Conservation (phyloP, 257 asterid species). For the Apocynum venetum region DNA sequence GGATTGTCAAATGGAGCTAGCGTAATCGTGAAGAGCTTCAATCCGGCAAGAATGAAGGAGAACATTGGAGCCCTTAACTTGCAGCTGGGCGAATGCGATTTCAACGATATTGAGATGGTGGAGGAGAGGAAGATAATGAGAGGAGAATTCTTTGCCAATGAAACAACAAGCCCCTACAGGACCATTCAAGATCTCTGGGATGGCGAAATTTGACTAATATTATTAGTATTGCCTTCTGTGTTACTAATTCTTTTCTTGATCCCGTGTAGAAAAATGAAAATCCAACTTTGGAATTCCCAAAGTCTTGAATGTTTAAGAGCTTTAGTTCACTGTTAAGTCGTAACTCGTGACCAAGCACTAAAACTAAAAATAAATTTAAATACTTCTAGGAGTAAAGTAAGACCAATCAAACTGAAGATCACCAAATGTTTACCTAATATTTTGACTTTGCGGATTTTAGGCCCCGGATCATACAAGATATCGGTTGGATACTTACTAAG, state of each 20-base stretch:
- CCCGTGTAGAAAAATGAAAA: neutral
- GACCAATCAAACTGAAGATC: neutral
- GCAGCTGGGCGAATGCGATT: conserved; percentile 40
- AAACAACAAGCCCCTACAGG: conserved; percentile 64
- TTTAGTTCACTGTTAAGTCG: neutral
- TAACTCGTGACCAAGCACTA: neutral
- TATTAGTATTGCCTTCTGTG: no score
- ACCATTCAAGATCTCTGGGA: conserved; percentile 79
- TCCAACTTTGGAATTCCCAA: neutral
- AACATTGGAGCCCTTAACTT: conserved; percentile 56
- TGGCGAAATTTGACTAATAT: conserved; percentile 47
- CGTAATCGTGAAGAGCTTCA: conserved; percentile 76
- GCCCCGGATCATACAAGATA: neutral
- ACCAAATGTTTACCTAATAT: neutral
- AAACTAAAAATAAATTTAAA: neutral
- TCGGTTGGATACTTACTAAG: neutral
- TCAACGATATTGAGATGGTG: conserved; percentile 47
- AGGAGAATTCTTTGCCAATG: conserved; percentile 62
- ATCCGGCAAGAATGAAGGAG: conserved; percentile 58
- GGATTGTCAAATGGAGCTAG: conserved; percentile 66
- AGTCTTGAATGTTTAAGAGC: neutral
- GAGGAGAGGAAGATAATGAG: conserved; percentile 66
- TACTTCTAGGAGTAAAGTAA: no score
- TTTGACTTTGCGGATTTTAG: neutral
- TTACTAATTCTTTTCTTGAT: neutral